These are phyloP conservation scores for Entelexis paramagnoliae DNA, from an alignment of 1,139 yeast genomes.

Conservation along the genomic window DNA sequence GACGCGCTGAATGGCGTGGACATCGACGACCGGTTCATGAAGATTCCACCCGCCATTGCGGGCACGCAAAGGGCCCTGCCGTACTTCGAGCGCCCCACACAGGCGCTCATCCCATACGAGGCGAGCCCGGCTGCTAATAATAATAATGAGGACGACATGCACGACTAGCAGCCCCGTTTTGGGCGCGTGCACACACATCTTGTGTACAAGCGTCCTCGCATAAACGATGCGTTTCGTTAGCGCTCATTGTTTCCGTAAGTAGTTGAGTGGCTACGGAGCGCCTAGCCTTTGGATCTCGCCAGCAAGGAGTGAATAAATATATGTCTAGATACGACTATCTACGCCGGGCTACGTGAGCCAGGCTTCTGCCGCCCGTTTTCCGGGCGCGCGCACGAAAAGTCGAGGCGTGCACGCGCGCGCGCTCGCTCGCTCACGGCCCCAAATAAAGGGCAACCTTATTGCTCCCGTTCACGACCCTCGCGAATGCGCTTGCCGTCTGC, in stretches of 20 bases:
- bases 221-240: too few relatives aligned
- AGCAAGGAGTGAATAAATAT: slow-evolving; percentile 2
- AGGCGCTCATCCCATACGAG: slow-evolving; percentile 23
- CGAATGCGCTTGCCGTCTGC: slow-evolving; percentile 30
- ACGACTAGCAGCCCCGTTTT: too few relatives aligned
- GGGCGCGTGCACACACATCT: background rate
- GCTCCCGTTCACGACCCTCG: slow-evolving; percentile 28
- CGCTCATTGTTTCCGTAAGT: too few relatives aligned
- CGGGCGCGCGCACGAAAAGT: too few relatives aligned
- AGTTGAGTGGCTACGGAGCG: too few relatives aligned
- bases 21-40: slow-evolving; percentile 22
- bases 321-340: background rate
- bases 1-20: slow-evolving; percentile 16
- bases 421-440: background rate
- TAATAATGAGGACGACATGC: background rate
- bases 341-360: too few relatives aligned
- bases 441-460: slow-evolving; percentile 34
- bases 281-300: too few relatives aligned
- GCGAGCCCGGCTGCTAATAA: background rate
- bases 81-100: slow-evolving; percentile 23
- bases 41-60: slow-evolving; percentile 14
- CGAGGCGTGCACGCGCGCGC: too few relatives aligned
- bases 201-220: too few relatives aligned
- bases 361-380: too few relatives aligned
- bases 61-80: background rate